These are phyloP conservation scores for Cucurbitaria berberidis DNA, from an alignment of 2,329 filamentous ascomycete genomes.

Conservation along the genomic window DNA sequence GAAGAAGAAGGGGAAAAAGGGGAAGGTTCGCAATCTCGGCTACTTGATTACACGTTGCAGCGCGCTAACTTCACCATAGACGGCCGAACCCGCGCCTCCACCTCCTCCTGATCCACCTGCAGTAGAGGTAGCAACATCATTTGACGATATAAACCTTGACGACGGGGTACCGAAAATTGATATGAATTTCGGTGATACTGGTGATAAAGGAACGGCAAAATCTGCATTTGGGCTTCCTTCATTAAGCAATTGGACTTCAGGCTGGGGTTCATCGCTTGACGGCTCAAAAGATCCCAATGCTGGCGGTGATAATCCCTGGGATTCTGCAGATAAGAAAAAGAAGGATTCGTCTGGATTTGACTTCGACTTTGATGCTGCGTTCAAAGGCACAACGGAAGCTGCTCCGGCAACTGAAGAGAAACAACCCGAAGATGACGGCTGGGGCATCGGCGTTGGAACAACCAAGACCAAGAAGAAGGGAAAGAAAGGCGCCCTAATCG, in stretches of 20 bases:
- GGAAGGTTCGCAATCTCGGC: constrained; percentile 47
- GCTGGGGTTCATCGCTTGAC: constrained; percentile 36
- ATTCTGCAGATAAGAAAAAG: constrained; percentile 43
- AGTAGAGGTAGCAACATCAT: constrained; percentile 46
- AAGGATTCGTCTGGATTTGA: constrained; percentile 44
- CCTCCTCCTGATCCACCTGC: constrained; percentile 40
- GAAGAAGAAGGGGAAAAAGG: constrained; percentile 50
- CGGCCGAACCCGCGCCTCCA: constrained; percentile 31
- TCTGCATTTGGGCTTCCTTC: constrained; percentile 32
- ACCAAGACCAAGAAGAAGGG: constrained; percentile 55
- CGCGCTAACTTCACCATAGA: constrained; percentile 39
- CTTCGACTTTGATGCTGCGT: constrained; percentile 45
- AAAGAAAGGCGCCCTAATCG: constrained; percentile 41
- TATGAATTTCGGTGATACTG: constrained; percentile 52
- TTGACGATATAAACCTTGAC: constrained; percentile 56
- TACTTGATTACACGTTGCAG: constrained; percentile 38
- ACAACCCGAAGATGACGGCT: constrained; percentile 37
- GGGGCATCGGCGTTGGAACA: constrained; percentile 39
- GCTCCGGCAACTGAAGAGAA: constrained; percentile 29
- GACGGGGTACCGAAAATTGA: constrained; percentile 56
- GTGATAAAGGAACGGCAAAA: constrained; percentile 35
- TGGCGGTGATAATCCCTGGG: constrained; percentile 43
- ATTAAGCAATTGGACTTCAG: constrained; percentile 31
- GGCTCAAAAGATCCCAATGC: constrained; percentile 40
- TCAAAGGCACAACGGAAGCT: constrained; percentile 21